These are phyloP conservation scores for Coemansia aciculifera DNA, from an alignment of 192 early-diverging fungal species.

Conservation along the genomic window DNA sequence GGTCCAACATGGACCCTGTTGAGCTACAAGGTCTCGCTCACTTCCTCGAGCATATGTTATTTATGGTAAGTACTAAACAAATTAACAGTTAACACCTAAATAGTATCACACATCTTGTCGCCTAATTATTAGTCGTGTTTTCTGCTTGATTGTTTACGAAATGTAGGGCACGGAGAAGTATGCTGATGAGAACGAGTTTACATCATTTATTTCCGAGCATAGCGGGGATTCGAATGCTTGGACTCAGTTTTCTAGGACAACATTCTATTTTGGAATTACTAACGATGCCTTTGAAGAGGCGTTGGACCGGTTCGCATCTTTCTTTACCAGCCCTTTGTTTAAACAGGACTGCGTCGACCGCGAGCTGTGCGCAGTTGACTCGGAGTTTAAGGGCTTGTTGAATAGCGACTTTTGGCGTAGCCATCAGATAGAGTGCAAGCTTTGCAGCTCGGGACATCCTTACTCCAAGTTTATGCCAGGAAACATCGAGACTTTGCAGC, in stretches of 20 bases:
- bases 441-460: slow-evolving; percentile 65
- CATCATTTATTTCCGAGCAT: slow-evolving; percentile 27
- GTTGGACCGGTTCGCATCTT: slow-evolving; percentile 72
- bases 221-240: slow-evolving; percentile 32
- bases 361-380: slow-evolving; percentile 88
- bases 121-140: neutral
- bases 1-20: slow-evolving; percentile 58
- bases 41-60: slow-evolving; percentile 67
- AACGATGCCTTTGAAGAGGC: slow-evolving; percentile 57
- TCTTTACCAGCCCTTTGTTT: slow-evolving; percentile 87
- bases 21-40: slow-evolving; percentile 66
- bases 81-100: neutral
- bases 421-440: neutral
- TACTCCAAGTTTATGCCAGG: slow-evolving; percentile 82
- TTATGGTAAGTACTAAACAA: slow-evolving; percentile 34
- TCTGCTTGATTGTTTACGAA: neutral
- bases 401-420: slow-evolving; percentile 51
- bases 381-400: slow-evolving; percentile 83
- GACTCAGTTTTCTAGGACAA: neutral
- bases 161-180: slow-evolving; percentile 65
- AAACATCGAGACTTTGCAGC: slow-evolving; percentile 75
- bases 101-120: neutral
- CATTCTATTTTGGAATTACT: slow-evolving; percentile 20
- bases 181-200: slow-evolving; percentile 67
- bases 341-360: slow-evolving; percentile 74